Evolutionary conservation across 2,329 filamentous ascomycete genomes (phyloP), one percentile per base, ranked within the genome.

Genomic region (Fonsecaea monophora): DNA sequence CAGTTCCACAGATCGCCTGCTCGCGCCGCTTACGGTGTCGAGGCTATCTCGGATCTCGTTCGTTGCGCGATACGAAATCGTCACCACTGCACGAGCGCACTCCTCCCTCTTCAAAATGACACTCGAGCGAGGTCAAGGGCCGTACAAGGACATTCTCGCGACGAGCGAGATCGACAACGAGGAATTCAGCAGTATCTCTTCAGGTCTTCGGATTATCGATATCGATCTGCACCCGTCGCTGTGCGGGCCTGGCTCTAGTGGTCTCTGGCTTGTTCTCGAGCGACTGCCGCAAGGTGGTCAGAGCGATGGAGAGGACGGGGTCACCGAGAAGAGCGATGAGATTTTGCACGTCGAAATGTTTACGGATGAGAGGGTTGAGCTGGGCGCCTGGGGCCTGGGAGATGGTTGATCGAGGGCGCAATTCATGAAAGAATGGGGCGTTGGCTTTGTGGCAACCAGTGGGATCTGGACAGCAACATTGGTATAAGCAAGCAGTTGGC

Each of bases 221-320:
- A 84, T 96, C 60, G 90, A 96, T 78, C 79, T 97, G 50, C 87
- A 88, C 53, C 90, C 92, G 0, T 83, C 81, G n/a, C 78, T 85
- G 70, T 80, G 82, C 65, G 79, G 78, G 35, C 55, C 59, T 1
- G 66, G 40, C 9, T 79, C 78, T 9, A 85, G 85, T 21, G 89
- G 89, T 18, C 77, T 93, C 65, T 96, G 91, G 90, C 82, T 97
- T 61, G 89, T 97, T 5, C 81, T 97, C 50, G 93, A 97, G 78
- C 85, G 90, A 70, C 85, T 94, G 73, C n/a, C 60, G 21, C 68
- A 67, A 48, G 63, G 64, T 68, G 77, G 78, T 15, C 70, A 81
- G 62, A 76, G 76, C 2, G 79, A 81, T 65, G 80, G 81, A 67
- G 32, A 54, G 21, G 59, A 25, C 8, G 18, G 30, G 34, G 12